A percentile compares a stretch with the other conserved stretches of the same genome.
phyloP scores from a whole-genome alignment of 2,329 filamentous ascomycete species.

The Colletotrichum lindemuthianum region DNA sequence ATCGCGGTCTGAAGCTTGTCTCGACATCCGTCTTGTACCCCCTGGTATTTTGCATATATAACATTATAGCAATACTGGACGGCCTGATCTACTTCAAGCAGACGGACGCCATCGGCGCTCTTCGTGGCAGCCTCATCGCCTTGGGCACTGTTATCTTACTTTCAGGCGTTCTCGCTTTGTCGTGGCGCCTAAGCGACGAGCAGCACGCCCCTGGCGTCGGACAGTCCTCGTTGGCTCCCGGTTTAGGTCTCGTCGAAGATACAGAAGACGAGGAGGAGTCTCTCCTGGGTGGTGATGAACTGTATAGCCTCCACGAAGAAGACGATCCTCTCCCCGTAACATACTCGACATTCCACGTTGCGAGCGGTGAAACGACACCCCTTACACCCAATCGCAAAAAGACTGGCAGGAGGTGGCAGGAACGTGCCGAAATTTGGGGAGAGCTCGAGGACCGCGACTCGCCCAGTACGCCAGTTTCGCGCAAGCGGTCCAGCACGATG shows the following conservation, averaged over 20 bases:
- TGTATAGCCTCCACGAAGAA: constrained; percentile 54
- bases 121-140: constrained; percentile 84
- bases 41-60: constrained; percentile 98
- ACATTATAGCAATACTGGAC: constrained; percentile 97
- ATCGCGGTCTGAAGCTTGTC: constrained; percentile 91
- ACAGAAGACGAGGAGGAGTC: constrained; percentile 70
- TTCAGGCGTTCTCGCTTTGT: constrained; percentile 87
- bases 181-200: constrained; percentile 90
- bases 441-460: constrained; percentile 81
- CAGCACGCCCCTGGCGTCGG: constrained; percentile 69
- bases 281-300: constrained; percentile 59
- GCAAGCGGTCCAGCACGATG: constrained; percentile 60
- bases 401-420: constrained; percentile 65
- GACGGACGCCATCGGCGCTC: constrained; percentile 77
- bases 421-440: constrained; percentile 86
- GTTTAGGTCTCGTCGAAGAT: constrained; percentile 82
- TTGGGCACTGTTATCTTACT: constrained; percentile 88
- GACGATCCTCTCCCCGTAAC: constrained; percentile 47
- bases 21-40: constrained; percentile 97
- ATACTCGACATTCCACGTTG: constrained; percentile 60
- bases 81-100: constrained; percentile 97
- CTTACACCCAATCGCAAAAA: constrained; percentile 55
- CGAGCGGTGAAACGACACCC: constrained; percentile 49
- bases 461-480: constrained; percentile 50
- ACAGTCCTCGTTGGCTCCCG: constrained; percentile 80